Percentiles rank a stretch among this genome's conserved stretches.
These are phyloP conservation scores for Ophiosphaerella herpotricha DNA, from an alignment of 2,329 filamentous ascomycete species.

Conservation along the genomic window DNA sequence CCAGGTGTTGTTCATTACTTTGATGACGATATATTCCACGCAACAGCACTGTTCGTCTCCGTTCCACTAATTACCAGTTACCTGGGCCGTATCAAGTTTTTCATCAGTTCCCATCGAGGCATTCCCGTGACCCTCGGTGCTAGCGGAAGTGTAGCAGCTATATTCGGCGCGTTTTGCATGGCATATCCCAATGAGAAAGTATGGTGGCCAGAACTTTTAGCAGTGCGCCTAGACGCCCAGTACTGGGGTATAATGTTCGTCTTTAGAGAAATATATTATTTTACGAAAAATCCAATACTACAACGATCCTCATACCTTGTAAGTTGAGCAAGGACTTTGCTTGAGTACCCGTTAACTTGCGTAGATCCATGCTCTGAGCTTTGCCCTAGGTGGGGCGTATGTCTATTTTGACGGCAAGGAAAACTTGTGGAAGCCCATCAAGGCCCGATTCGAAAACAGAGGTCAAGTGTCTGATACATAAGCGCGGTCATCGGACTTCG, in stretches of 20 bases:
- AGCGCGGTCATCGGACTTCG: neutral
- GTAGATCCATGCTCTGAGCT: conserved; percentile 11
- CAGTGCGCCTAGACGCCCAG: conserved; percentile 13
- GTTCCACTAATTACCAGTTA: conserved; percentile 16
- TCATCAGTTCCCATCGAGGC: neutral
- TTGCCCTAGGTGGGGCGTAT: conserved; percentile 14
- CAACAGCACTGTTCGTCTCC: conserved; percentile 9
- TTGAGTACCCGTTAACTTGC: conserved; percentile 1
- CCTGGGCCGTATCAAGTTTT: conserved; percentile 9
- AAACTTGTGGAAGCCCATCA: conserved; percentile 18
- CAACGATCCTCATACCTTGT: conserved; percentile 2
- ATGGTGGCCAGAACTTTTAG: conserved; percentile 8
- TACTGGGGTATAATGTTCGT: conserved; percentile 10
- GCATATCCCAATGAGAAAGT: conserved; percentile 17
- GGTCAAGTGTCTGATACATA: neutral
- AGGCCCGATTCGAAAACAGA: conserved; percentile 4
- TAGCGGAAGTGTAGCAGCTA: conserved; percentile 5
- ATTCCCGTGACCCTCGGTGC: conserved; percentile 10
- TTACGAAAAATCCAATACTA: neutral
- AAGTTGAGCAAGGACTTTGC: neutral
- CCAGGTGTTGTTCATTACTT: conserved; percentile 18
- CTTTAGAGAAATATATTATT: conserved; percentile 3
- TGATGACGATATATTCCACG: conserved; percentile 15
- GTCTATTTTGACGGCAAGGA: conserved; percentile 17
- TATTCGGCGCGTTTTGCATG: conserved; percentile 12